Base-by-base conservation (phyloP, 2,329 filamentous ascomycete genomes). In the Thielaviopsis populi region DNA sequence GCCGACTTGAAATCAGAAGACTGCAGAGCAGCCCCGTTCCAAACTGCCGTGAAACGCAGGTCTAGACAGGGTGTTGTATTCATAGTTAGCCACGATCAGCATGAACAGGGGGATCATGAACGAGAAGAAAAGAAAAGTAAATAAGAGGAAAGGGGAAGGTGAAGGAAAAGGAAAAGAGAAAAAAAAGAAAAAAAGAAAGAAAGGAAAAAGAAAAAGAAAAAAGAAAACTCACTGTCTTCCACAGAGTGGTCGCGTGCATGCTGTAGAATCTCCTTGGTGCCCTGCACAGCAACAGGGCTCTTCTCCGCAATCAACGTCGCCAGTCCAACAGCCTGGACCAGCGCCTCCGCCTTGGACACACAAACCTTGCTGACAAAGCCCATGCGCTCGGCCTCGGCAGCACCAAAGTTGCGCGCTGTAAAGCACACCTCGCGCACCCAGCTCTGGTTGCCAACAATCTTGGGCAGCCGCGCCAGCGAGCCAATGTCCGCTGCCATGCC, bases 1-100 rank as follows among this genome's bases (percentile, higher is more conserved):
- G 91, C 90, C 66, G 80, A 77, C 70, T 83, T 76, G 53, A 96
- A 80, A 77, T 97, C 92, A 62, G 79, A 77, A 6, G 89, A 88
- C 77, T 96, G 91, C 69, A 96, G 72, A 70, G 88, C 88, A 1
- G 84, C 87, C 69, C 84, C 82, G 71, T 97, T 97, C 92, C 91
- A 96, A 0, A 94, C 80, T 11, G 83, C 80, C 3, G 91, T 95
- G 74, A 96, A 96, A 65, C 83, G 83, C 72, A 97, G 75, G 58
- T 84, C 84, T 86, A 67, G 22, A 64, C n/a, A n/a, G 15, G 17
- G 10, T 13, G 13, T 10, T 48, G 24, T 27, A 27, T n/a, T n/a
- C 15, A 15, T 48, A 61, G 24, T 56, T 42, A 24, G 41, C 53
- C 59, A 64, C 37, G 22, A 41, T 33, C 7, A 19, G 37, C 8